phyloP scores from a whole-genome alignment of 495 filamentous ascomycete genomes.

The Ramalina intermedia region DNA sequence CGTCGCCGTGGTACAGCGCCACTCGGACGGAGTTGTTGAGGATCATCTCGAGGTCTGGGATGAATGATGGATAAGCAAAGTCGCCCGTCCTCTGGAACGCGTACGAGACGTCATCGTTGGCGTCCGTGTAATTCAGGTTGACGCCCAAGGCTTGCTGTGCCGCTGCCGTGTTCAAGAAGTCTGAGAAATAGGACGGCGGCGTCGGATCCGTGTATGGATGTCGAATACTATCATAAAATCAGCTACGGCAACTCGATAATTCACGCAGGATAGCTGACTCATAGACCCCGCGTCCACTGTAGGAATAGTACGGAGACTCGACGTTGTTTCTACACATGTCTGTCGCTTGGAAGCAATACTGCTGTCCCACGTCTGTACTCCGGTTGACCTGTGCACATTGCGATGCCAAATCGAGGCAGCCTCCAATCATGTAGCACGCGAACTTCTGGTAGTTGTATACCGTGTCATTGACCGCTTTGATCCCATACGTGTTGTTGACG shows the following conservation, averaged over 20 bases:
- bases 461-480: conserved; percentile 36
- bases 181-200: conserved; percentile 30
- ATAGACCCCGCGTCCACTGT: conserved; percentile 32
- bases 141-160: conserved; percentile 36
- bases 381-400: conserved; percentile 24
- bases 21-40: conserved; percentile 30
- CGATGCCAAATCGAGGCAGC: conserved; percentile 29
- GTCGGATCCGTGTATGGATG: conserved; percentile 32
- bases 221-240: conserved; percentile 22
- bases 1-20: conserved; percentile 32
- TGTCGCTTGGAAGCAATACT: conserved; percentile 22
- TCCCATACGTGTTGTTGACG: conserved; percentile 48
- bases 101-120: conserved; percentile 24
- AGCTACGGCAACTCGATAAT: background rate
- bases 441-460: conserved; percentile 25
- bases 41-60: conserved; percentile 30
- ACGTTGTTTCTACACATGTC: conserved; percentile 31
- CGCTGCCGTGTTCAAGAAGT: conserved; percentile 30
- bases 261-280: conserved; percentile 14
- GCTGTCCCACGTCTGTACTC: conserved; percentile 22
- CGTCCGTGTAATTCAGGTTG: conserved; percentile 32
- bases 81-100: conserved; percentile 36
- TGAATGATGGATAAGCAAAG: conserved; percentile 30
- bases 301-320: conserved; percentile 30
- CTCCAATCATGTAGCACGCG: conserved; percentile 19